These are phyloP conservation scores for Luffa acutangula DNA, from an alignment of 306 rosid species.

Conservation along the genomic window DNA sequence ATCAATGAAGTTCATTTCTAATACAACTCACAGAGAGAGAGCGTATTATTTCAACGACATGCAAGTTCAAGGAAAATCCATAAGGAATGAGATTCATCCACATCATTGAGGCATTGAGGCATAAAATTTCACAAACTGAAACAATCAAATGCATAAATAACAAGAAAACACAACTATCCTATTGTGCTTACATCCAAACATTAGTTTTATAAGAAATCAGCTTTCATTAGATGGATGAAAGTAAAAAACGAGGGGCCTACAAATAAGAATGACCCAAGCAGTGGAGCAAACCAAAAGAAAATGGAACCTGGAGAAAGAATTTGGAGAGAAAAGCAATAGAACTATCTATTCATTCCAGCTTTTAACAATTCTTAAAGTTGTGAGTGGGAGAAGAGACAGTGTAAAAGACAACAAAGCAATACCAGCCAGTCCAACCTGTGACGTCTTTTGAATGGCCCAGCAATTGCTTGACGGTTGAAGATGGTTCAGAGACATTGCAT, in stretches of 20 bases:
- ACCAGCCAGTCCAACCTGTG: constrained; percentile 76
- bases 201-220: not conserved
- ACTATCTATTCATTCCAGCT: not conserved
- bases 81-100: not conserved
- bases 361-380: not conserved
- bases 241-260: not conserved
- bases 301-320: not conserved
- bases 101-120: not conserved
- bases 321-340: not conserved
- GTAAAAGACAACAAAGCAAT: constrained; percentile 32
- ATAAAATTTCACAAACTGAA: not conserved
- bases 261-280: not conserved
- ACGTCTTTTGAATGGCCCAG: constrained; percentile 87
- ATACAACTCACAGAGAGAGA: not conserved
- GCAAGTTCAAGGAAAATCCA: not conserved
- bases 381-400: constrained; percentile 4
- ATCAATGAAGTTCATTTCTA: not conserved
- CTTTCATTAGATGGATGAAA: not conserved
- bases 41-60: not conserved
- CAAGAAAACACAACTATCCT: not conserved
- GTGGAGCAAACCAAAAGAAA: not conserved
- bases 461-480: constrained; percentile 62
- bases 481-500: constrained; percentile 74
- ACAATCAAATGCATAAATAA: not conserved
- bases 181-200: not conserved